Conservation (phyloP, 2,329 filamentous ascomycete species). For the Pseudogymnoascus sp. region DNA sequence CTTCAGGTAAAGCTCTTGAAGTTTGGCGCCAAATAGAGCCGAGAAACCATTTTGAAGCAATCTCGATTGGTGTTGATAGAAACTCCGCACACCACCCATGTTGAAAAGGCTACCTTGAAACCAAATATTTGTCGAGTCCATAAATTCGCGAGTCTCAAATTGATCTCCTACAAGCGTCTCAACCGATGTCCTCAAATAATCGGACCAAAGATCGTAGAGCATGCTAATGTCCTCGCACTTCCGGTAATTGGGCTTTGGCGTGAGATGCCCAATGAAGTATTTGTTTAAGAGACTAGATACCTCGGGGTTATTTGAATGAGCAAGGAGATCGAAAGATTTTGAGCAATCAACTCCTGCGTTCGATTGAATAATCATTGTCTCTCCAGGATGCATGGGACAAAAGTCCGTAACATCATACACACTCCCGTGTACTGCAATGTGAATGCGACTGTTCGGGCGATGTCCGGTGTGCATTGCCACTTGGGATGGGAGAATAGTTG, state of each 20-base stretch:
- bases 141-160: conserved; percentile 44
- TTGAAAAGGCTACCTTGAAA: conserved; percentile 38
- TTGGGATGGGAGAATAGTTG: conserved; percentile 41
- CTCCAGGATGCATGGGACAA: conserved; percentile 43
- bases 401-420: conserved; percentile 48
- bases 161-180: conserved; percentile 45
- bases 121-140: conserved; percentile 38
- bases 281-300: conserved; percentile 44
- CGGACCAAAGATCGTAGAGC: conserved; percentile 42
- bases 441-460: conserved; percentile 36
- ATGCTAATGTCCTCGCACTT: conserved; percentile 34
- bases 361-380: conserved; percentile 43
- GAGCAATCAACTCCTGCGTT: conserved; percentile 47
- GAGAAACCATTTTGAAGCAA: conserved; percentile 43
- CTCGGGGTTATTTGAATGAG: conserved; percentile 46
- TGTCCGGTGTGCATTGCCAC: conserved; percentile 44
- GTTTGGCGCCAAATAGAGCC: conserved; percentile 40
- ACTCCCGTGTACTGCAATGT: conserved; percentile 44
- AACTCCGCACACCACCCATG: conserved; percentile 41
- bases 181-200: conserved; percentile 39
- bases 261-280: conserved; percentile 44
- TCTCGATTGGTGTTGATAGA: conserved; percentile 44
- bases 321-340: conserved; percentile 44
- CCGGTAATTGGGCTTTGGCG: conserved; percentile 41
- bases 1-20: conserved; percentile 45